Conservation (phyloP, 139 green algal species). For the Haematococcus sp. region DNA sequence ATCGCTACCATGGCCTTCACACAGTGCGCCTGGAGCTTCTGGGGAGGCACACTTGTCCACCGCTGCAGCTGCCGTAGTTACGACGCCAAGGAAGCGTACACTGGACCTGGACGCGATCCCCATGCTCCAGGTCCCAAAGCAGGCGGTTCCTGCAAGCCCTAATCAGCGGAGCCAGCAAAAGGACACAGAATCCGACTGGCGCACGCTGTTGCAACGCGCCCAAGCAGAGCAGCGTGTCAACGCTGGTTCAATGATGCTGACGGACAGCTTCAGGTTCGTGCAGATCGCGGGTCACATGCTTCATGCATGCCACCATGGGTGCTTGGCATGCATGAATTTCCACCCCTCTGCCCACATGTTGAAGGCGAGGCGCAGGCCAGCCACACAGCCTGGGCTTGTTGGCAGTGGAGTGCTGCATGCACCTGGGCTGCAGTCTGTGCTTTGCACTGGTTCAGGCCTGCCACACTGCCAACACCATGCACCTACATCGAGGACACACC, state of each 20-base stretch:
- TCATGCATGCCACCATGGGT: background rate
- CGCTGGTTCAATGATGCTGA: conserved; percentile 43
- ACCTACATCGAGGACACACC: too few species aligned
- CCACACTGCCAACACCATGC: too few species aligned
- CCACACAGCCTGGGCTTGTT: background rate
- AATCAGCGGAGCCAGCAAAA: conserved; percentile 7
- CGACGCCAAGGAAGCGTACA: background rate
- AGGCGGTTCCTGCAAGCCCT: background rate
- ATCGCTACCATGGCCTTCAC: too few species aligned
- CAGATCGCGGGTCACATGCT: background rate
- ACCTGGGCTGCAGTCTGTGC: too few species aligned
- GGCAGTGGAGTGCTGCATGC: too few species aligned
- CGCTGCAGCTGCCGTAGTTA: too few species aligned
- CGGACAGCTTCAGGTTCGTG: conserved; percentile 58
- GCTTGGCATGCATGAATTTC: too few species aligned
- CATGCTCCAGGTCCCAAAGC: conserved; percentile 11
- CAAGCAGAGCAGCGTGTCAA: background rate
- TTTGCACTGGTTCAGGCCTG: too few species aligned
- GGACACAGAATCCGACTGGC: conserved; percentile 44
- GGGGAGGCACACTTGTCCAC: too few species aligned
- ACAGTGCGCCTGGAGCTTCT: too few species aligned
- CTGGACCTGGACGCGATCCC: conserved; percentile 22
- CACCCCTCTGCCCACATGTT: background rate
- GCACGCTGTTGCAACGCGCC: conserved; percentile 41
- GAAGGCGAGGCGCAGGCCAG: background rate